A percentile compares a stretch with the other conserved stretches of the same genome.
Conservation (phyloP, 495 filamentous ascomycete species). For the Annulohypoxylon nitens region DNA sequence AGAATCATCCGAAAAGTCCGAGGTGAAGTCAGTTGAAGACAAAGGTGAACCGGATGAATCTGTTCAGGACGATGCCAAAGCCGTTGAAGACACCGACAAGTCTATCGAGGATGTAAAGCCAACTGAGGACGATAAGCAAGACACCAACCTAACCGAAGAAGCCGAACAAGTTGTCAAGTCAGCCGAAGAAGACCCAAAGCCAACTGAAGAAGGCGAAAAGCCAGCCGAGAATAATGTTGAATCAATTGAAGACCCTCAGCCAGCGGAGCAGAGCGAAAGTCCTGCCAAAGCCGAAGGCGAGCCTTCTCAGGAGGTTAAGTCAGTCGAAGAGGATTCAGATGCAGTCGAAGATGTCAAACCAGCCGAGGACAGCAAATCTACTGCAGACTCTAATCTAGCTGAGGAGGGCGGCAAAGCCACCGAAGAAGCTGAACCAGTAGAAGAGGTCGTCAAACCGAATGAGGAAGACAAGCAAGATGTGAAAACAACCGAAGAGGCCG, state of each 20-base stretch:
- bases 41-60: neutral
- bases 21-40: constrained; percentile 7
- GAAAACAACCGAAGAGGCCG: neutral
- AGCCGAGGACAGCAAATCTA: neutral
- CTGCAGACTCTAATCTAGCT: neutral
- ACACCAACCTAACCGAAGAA: neutral
- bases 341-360: neutral
- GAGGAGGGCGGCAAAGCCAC: neutral
- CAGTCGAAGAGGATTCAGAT: neutral
- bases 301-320: neutral
- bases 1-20: constrained; percentile 30
- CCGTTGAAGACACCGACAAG: neutral
- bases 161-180: neutral
- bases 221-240: neutral
- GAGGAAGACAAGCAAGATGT: neutral
- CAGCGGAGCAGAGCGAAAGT: neutral
- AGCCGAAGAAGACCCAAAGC: neutral
- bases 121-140: neutral
- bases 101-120: neutral
- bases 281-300: neutral
- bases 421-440: neutral
- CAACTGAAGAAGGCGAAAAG: neutral
- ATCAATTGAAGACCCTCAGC: neutral
- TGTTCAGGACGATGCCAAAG: neutral
- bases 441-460: neutral